Evolutionary conservation across 2,329 filamentous ascomycete genomes (phyloP), one percentile per base, ranked within the genome.

Genomic region (Trichoderma sp.): DNA sequence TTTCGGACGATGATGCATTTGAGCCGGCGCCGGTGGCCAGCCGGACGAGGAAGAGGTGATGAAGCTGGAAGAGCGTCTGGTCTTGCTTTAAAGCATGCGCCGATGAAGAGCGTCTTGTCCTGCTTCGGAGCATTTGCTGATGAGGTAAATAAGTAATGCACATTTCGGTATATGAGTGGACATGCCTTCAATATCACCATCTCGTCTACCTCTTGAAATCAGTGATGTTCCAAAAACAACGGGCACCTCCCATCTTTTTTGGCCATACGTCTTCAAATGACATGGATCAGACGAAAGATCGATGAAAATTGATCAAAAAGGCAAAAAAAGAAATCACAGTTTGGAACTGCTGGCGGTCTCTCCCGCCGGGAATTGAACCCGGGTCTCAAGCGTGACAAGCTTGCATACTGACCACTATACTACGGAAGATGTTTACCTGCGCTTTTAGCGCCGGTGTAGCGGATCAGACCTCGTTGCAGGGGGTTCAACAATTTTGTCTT

Each of bases 1-100:
- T 89, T 51, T 85, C 83, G 0, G 85, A 87, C 64, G 85, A 87
- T 50, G 84, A 87, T 73, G 76, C 81, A 0, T 89, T 87, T 74
- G 76, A 81, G 0, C 89, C 89, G 73, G 85, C 88, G 73, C 81
- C 81, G 0, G 68, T 72, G 14, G 68, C 76, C 19, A 74, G 71
- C n/a, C 69, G 75, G 61, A 74, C 74, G 6, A 73, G 76, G 56
- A 72, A 73, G 52, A 70, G 74, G 59, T 76, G 66, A 70, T 30
- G 17, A 7, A 12, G 2, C 10, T 6, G 7, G 7, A 4, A 26
- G 24, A 24, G 30, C 3, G 15, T 51, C 7, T 30, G 7, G 14
- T 26, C 24, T n/a, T 34, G 30, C 30, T 10, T 34, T 7, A 14
- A 9, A 28, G 24, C 24, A 15, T 28, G 30, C 4, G 0, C 21